phyloP scores from a whole-genome alignment of 1,139 yeast genomes.

The Candida glucosophila region DNA sequence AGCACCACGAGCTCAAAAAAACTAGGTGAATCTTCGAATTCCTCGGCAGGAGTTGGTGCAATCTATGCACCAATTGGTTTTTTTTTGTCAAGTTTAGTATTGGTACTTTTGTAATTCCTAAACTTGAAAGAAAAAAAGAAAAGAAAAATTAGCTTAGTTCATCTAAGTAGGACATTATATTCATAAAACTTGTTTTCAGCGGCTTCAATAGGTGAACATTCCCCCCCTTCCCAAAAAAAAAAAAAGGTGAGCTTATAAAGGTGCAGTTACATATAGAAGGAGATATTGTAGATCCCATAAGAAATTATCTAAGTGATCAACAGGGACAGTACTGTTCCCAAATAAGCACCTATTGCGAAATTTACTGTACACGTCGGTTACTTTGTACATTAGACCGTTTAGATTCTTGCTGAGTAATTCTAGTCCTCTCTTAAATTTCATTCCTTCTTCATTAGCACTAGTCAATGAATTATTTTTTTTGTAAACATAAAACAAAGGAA shows the following conservation, averaged over 20 bases:
- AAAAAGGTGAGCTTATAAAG: too few species aligned
- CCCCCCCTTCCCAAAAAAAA: too few species aligned
- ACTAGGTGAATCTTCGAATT: slow-evolving; percentile 1
- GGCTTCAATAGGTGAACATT: too few species aligned
- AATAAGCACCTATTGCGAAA: background rate
- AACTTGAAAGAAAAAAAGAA: too few species aligned
- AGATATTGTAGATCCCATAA: slow-evolving; percentile 36
- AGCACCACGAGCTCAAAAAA: slow-evolving; percentile 1
- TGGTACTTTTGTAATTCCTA: too few species aligned
- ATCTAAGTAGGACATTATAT: too few species aligned
- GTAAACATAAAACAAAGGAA: background rate
- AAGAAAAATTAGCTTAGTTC: too few species aligned
- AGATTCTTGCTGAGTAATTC: slow-evolving; percentile 26
- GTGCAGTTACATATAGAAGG: slow-evolving; percentile 28
- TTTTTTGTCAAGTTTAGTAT: background rate
- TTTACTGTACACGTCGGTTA: slow-evolving; percentile 12
- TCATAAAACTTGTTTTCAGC: too few species aligned
- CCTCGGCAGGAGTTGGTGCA: slow-evolving; percentile 1
- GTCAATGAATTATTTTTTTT: background rate
- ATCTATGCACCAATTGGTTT: slow-evolving; percentile 1
- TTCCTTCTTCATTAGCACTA: slow-evolving; percentile 10
- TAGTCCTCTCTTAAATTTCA: slow-evolving; percentile 27
- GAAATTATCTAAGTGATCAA: slow-evolving; percentile 33
- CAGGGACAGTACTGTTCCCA: slow-evolving; percentile 16
- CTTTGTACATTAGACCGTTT: slow-evolving; percentile 15